Base-by-base conservation (phyloP, 2,329 filamentous ascomycete species). In the Trichoderma koningii region DNA sequence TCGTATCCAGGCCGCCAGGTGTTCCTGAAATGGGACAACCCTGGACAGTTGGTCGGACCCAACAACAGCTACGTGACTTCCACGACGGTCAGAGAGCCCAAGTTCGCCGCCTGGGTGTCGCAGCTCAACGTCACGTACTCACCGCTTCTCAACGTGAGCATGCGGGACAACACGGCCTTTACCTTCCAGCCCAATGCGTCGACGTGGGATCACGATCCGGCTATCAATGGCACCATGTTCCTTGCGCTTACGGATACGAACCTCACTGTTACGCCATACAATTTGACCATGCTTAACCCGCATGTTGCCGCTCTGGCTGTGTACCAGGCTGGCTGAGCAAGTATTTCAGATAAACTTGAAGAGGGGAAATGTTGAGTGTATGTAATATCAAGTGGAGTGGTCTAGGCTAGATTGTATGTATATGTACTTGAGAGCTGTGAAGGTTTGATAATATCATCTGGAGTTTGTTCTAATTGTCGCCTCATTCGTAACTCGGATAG, bases 11-110 rank as follows among this genome's bases (percentile, higher is more conserved):
- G 91, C 0, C 89, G 89, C 26, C 79, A 87, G 70, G 86, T 96
- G 2, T 86, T 85, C 72, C 78, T 96, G 7, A 74, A 82, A 50
- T 96, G 91, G 91, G 91, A 95, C 28, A 76, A 74, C 0, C 89
- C 91, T 0, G 91, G 90, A 0, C 77, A 84, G 69, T 71, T 83
- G 0, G 83, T 94, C 3, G 92, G 92, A 0, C 92, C 92, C 0
- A 94, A 96, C 76, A 92, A 92, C 78, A 90, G 86, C 72, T 96
- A 96, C 74, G 78, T 92, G 55, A 94, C 92, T 0, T 75, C 76
- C 3, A 85, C 82, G 0, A 80, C 81, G 0, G 89, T 88, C 0
- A 82, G 81, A 2, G 70, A 75, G 3, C 89, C 92, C 0, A 77
- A 79, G 65, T 96, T 84, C 69, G 91, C 91, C 0, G 85, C 87